A percentile compares a stretch with the other conserved stretches of the same genome.
These are phyloP conservation scores for Mycena polygramma DNA, from an alignment of 768 basidiomycete genomes.

Conservation along the genomic window DNA sequence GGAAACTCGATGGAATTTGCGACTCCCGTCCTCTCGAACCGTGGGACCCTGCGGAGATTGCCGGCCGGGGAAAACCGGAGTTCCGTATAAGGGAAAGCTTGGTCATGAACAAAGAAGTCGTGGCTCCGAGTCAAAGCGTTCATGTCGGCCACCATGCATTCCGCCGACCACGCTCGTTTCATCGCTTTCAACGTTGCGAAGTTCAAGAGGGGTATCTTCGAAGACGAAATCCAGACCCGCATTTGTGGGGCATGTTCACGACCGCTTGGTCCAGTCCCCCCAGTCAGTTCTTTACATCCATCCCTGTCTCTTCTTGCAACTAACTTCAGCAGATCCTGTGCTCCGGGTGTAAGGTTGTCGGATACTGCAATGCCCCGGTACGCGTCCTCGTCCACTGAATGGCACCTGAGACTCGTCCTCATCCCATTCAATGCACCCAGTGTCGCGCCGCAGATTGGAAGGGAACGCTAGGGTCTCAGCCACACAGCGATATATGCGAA, in stretches of 20 bases:
- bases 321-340: not conserved
- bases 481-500: not conserved
- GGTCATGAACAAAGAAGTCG: not conserved
- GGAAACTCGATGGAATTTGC: no score
- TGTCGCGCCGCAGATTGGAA: not conserved
- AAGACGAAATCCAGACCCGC: not conserved
- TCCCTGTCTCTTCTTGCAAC: not conserved
- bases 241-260: not conserved
- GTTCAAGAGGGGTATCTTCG: conserved; percentile 7
- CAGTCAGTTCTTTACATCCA: not conserved
- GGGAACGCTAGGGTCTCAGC: not conserved
- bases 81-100: not conserved
- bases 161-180: not conserved
- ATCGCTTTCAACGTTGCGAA: not conserved
- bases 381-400: no score
- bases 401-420: no score
- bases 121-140: not conserved
- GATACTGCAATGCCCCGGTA: conserved; percentile 6
- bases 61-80: not conserved
- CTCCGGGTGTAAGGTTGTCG: not conserved
- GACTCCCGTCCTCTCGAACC: no score
- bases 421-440: not conserved
- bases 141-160: conserved; percentile 1
- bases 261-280: not conserved
- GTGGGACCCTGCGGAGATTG: not conserved